Conservation (phyloP, 192 early-diverging fungal genomes). For the Linnemannia elongata region DNA sequence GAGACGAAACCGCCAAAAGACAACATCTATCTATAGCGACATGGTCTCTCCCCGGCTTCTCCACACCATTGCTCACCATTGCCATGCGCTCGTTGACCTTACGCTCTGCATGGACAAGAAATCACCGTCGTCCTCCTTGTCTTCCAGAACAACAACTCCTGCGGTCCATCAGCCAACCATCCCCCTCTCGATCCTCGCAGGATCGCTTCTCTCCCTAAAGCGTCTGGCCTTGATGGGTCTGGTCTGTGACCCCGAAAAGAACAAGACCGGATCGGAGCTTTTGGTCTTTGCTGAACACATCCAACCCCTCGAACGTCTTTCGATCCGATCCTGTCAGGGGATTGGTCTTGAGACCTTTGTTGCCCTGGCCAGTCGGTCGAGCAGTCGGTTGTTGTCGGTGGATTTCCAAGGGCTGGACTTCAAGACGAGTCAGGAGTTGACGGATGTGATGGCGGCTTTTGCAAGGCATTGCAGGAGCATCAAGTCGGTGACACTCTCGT, state of each 20-base stretch:
- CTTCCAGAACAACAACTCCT: not conserved
- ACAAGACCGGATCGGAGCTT: constrained; percentile 50
- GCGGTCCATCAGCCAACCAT: constrained; percentile 29
- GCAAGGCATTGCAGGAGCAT: constrained; percentile 35
- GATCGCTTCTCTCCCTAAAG: constrained; percentile 33
- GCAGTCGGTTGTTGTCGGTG: constrained; percentile 14
- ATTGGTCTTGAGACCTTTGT: constrained; percentile 37
- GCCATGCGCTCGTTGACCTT: constrained; percentile 48
- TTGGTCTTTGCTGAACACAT: constrained; percentile 35
- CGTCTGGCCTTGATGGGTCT: constrained; percentile 46
- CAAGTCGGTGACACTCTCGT: constrained; percentile 43
- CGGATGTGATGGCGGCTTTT: constrained; percentile 37
- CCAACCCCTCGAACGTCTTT: constrained; percentile 39
- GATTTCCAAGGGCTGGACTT: constrained; percentile 50
- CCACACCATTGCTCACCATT: constrained; percentile 43
- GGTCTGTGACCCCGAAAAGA: constrained; percentile 29
- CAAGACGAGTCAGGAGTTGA: constrained; percentile 33
- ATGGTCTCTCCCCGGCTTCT: constrained; percentile 50
- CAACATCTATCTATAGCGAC: constrained; percentile 46
- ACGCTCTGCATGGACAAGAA: constrained; percentile 52
- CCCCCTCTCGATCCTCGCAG: constrained; percentile 50
- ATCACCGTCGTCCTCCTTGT: not conserved
- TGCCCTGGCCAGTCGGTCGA: constrained; percentile 27
- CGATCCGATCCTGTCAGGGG: constrained; percentile 44
- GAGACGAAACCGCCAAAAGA: constrained; percentile 48